Base-by-base conservation (phyloP, 257 asterid species). In the Voacanga thouarsii region DNA sequence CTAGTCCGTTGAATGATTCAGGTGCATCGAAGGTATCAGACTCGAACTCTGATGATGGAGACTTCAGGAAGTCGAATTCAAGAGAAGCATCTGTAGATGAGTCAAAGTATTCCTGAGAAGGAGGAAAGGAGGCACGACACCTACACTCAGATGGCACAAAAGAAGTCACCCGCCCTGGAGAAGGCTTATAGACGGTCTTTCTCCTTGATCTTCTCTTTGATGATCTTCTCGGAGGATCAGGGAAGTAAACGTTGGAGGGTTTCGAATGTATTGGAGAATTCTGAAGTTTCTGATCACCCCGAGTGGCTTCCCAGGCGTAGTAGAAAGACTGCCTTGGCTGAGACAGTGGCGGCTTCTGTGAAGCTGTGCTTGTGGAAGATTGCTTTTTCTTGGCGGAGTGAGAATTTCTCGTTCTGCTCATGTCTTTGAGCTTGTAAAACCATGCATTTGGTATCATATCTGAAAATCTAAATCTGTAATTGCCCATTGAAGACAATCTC, bases 371-470 rank as follows among this genome's bases (percentile, higher is more conserved):
- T 5, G 82, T 66, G 37, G 92, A 72, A 0, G 83, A 82, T 43
- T 76, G 75, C 43, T 76, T 82, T 74, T 87, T 90, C 77, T 85
- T 87, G 77, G 74, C 41, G 45, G 86, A n/a, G 11, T 82, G 60
- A 12, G 80, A 16, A 26, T 77, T 85, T 47, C 80, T 89, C 82
- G 69, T 85, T 79, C 70, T 91, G 91, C 85, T 94, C 98, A 89
- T 94, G 84, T 92, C 97, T 76, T 89, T 87, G 15, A 91, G 94
- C 90, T 94, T 94, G 96, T 94, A 89, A 70, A 94, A 91, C 98
- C 98, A 94, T 74, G 98, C 92, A 77, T 94, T 94, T 37, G 98
- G 98, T 88, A 94, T 90, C 97, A 94, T 92, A 59, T 91, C 91
- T 63, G 97, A 89, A n/a, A 94, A 86, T 72, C 83, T 89, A 82